phyloP scores from a whole-genome alignment of 2,329 filamentous ascomycete genomes.

The Zymoseptoria passerinii region DNA sequence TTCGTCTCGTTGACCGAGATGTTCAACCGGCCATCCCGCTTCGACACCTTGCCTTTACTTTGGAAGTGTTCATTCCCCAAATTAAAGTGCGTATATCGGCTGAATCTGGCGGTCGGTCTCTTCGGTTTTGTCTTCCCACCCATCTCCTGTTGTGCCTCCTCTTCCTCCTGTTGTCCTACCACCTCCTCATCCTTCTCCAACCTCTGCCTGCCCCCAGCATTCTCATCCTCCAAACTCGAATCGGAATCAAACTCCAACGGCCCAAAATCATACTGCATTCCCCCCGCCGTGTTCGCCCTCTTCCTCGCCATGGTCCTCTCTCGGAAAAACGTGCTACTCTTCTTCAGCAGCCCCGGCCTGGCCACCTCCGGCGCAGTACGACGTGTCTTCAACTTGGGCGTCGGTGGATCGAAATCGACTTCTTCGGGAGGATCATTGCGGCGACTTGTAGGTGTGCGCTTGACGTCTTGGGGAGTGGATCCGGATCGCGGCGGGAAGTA shows the following conservation, averaged over 20 bases:
- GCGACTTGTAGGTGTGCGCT: constrained; percentile 5
- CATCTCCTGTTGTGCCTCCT: constrained; percentile 6
- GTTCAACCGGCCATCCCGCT: constrained; percentile 60
- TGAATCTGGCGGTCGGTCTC: constrained; percentile 3
- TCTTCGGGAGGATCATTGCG: not conserved
- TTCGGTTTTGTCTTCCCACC: constrained; percentile 6
- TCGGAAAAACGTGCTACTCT: constrained; percentile 18
- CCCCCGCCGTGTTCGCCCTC: not conserved
- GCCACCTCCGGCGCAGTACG: constrained; percentile 12
- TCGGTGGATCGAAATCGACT: not conserved
- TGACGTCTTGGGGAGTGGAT: constrained; percentile 2
- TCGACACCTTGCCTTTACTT: constrained; percentile 57
- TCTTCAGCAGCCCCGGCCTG: constrained; percentile 7
- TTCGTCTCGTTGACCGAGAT: constrained; percentile 65
- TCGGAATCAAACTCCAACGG: constrained; percentile 23
- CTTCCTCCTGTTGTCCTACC: constrained; percentile 1
- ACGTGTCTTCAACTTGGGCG: constrained; percentile 8
- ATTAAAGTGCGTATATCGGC: constrained; percentile 46
- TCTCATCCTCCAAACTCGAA: constrained; percentile 21
- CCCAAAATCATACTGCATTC: constrained; percentile 11
- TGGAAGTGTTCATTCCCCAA: constrained; percentile 57
- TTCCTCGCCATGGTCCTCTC: not conserved
- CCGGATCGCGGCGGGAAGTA: constrained; percentile 6
- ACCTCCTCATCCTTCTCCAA: constrained; percentile 20
- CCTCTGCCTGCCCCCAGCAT: not conserved